phyloP scores from a whole-genome alignment of 1,139 yeast species.

The Debaryomyces sp. region DNA sequence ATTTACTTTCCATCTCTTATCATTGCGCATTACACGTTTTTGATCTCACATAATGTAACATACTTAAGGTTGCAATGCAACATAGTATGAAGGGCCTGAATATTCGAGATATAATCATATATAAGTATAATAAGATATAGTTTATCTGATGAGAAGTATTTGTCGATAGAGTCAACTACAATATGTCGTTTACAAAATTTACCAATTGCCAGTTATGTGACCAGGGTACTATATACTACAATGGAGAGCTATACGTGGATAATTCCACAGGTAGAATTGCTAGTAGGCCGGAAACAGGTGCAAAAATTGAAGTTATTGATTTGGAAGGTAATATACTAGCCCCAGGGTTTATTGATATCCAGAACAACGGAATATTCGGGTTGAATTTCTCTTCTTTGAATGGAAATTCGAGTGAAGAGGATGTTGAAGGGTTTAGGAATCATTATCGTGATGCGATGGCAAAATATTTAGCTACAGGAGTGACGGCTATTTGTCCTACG shows the following conservation, averaged over 20 bases:
- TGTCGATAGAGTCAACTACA: not conserved
- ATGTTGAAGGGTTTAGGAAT: conserved; percentile 30
- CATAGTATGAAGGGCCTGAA: not conserved
- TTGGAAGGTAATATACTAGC: conserved; percentile 52
- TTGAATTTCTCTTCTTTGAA: conserved; percentile 53
- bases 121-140: not conserved
- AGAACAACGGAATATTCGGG: conserved; percentile 65
- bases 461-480: conserved; percentile 56
- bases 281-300: conserved; percentile 22
- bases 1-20: not conserved
- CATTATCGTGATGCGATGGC: conserved; percentile 50
- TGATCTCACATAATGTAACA: conserved; percentile 5
- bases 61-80: conserved; percentile 8
- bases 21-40: conserved; percentile 1
- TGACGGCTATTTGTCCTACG: conserved; percentile 63
- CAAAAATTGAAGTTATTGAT: conserved; percentile 36
- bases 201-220: conserved; percentile 58
- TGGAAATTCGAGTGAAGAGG: conserved; percentile 36
- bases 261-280: conserved; percentile 47
- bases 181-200: conserved; percentile 28
- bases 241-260: conserved; percentile 51
- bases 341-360: conserved; percentile 65
- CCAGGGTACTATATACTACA: conserved; percentile 43
- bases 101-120: not conserved
- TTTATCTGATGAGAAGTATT: not conserved